Evolutionary conservation across 116 monocot species (phyloP).

Genomic region (Cymodocea nodosa): DNA sequence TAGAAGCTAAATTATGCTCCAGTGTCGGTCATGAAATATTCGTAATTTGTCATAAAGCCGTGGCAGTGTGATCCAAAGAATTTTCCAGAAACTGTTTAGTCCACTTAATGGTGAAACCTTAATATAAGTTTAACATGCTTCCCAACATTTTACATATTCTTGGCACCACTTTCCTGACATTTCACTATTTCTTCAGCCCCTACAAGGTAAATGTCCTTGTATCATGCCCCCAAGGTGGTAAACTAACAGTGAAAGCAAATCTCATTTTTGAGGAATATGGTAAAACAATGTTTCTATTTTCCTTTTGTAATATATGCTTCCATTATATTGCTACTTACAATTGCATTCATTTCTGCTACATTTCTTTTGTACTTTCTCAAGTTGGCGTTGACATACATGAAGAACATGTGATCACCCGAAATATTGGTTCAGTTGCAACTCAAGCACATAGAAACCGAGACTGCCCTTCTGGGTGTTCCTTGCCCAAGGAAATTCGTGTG

Average conservation of each 20-base stretch:
- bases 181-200: slow-evolving; percentile 37
- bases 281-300: slow-evolving; percentile 14
- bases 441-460: slow-evolving; percentile 5
- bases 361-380: slow-evolving; percentile 14
- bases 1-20: too few species aligned
- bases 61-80: too few species aligned
- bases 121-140: too few species aligned
- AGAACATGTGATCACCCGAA: slow-evolving; percentile 43
- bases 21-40: too few species aligned
- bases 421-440: slow-evolving; percentile 14
- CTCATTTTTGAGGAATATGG: slow-evolving; percentile 93
- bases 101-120: too few species aligned
- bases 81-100: too few species aligned
- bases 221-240: slow-evolving; percentile 56
- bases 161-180: background rate
- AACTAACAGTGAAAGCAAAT: slow-evolving; percentile 69
- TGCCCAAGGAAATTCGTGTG: slow-evolving; percentile 43
- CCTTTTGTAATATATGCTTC: background rate
- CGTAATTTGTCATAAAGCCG: too few species aligned
- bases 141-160: background rate
- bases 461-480: slow-evolving; percentile 9
- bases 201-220: slow-evolving; percentile 46
- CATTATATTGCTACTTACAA: background rate
- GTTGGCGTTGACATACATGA: slow-evolving; percentile 84
- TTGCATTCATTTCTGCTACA: background rate